Conservation (phyloP, 2,329 filamentous ascomycete species). For the Aspergillus sp. region DNA sequence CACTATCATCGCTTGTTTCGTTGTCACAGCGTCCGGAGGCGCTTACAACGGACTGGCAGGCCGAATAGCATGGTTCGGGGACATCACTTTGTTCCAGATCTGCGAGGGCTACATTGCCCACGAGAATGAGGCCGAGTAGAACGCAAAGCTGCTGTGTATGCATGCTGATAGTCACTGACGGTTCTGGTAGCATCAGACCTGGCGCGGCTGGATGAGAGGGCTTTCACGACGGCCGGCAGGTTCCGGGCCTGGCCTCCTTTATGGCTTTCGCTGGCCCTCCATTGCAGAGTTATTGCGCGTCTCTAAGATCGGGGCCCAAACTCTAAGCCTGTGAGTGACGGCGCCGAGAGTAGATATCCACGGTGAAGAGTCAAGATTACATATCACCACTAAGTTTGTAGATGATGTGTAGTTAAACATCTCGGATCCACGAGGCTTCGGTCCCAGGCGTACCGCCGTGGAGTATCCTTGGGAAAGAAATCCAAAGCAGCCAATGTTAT, state of each 20-base stretch:
- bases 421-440: background rate
- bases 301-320: background rate
- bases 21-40: slow-evolving; percentile 26
- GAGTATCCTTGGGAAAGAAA: background rate
- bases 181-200: background rate
- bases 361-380: background rate
- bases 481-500: background rate
- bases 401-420: background rate
- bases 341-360: background rate
- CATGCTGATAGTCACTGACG: background rate
- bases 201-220: background rate
- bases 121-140: slow-evolving; percentile 26
- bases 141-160: slow-evolving; percentile 22
- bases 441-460: background rate
- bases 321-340: slow-evolving; percentile 2
- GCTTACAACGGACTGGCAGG: slow-evolving; percentile 25
- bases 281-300: background rate
- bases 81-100: slow-evolving; percentile 30
- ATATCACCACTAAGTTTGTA: background rate
- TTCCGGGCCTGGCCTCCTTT: background rate
- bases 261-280: background rate
- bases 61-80: slow-evolving; percentile 27
- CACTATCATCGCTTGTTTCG: slow-evolving; percentile 20
- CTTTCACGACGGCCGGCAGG: background rate
- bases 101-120: slow-evolving; percentile 21